A percentile compares a stretch with the other conserved stretches of the same genome.
Evolutionary conservation across 1,284 basidiomycete genomes (phyloP).

Genomic region (Trametes hirsuta): DNA sequence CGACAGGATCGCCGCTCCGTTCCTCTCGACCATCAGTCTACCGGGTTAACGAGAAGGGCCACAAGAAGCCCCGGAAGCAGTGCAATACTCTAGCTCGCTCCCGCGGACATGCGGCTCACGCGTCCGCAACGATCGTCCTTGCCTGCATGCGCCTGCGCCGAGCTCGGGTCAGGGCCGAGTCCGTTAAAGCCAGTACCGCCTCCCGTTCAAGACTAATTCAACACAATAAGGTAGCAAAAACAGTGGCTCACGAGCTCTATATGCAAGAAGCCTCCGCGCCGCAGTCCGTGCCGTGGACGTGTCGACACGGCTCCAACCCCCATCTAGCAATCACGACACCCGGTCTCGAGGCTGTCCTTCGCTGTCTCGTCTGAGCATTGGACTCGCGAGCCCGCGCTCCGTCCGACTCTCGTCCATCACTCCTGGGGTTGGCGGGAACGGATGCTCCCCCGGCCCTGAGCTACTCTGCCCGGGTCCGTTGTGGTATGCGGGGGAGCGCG

Average conservation of each 20-base stretch:
- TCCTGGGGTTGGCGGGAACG: conserved; percentile 36
- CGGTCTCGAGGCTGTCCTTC: conserved; percentile 35
- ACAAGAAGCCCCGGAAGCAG: background rate
- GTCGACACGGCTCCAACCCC: background rate
- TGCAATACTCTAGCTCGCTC: background rate
- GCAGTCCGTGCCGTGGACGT: no score
- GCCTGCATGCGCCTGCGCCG: background rate
- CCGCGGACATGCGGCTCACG: background rate
- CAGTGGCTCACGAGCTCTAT: no score
- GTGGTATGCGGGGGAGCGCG: conserved; percentile 13
- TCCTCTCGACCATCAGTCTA: background rate
- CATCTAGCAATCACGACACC: conserved; percentile 14
- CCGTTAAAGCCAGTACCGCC: background rate
- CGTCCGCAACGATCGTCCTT: background rate
- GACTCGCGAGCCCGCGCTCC: conserved; percentile 61
- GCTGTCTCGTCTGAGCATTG: conserved; percentile 50
- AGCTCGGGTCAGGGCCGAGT: background rate
- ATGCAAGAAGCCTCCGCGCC: no score
- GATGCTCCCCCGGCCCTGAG: conserved; percentile 13
- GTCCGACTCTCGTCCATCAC: conserved; percentile 54
- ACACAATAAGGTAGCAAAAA: background rate
- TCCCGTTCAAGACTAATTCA: conserved; percentile 6
- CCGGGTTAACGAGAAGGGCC: background rate
- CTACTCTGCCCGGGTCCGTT: conserved; percentile 3
- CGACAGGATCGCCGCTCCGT: background rate